Conservation (phyloP, 164 flowering plant genomes). For the Piper betle region DNA sequence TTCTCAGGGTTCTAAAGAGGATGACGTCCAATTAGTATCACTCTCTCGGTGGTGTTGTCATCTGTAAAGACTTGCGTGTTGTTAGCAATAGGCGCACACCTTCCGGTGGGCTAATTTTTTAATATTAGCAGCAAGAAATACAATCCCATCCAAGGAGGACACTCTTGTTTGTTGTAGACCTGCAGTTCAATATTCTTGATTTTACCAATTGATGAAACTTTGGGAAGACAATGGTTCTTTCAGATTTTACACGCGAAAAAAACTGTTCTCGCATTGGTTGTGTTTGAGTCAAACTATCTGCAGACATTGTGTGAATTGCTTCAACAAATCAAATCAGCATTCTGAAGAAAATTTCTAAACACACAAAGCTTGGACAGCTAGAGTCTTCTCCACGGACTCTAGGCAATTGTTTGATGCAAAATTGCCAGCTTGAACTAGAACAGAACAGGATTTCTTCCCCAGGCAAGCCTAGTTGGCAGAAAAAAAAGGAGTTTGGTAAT, state of each 20-base stretch:
- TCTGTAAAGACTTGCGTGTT: constrained; percentile 10
- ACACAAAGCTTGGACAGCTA: constrained; percentile 65
- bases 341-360: not conserved
- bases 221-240: not conserved
- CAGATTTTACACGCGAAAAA: not conserved
- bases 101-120: too few species aligned
- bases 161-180: too few species aligned
- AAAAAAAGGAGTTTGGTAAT: not conserved
- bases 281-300: not conserved
- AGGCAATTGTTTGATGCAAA: constrained; percentile 35
- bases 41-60: constrained; percentile 12
- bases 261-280: not conserved
- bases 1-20: constrained; percentile 14
- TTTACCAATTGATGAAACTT: too few species aligned
- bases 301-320: not conserved
- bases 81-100: too few species aligned
- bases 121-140: too few species aligned
- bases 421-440: constrained; percentile 24
- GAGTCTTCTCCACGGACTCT: constrained; percentile 21
- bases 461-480: constrained; percentile 44
- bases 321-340: not conserved
- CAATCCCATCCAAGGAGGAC: too few species aligned
- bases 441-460: constrained; percentile 37
- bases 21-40: constrained; percentile 16
- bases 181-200: too few species aligned